Conservation (phyloP, 768 basidiomycete species). For the Pholiota microspora region DNA sequence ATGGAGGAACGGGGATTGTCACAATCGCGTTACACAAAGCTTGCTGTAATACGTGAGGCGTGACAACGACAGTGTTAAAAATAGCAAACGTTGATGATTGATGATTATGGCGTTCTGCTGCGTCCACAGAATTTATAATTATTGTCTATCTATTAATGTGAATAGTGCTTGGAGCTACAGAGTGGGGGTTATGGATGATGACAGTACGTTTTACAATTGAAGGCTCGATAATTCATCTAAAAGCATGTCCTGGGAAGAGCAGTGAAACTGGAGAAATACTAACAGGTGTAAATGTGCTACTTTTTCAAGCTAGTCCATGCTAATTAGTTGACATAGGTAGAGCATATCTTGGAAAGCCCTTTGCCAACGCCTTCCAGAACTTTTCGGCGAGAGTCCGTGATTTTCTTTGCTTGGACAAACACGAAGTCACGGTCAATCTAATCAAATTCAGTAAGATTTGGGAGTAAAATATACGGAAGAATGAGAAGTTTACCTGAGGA, state of each 20-base stretch:
- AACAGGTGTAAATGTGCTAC: neutral
- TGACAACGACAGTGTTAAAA: slow-evolving; percentile 15
- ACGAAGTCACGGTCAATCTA: slow-evolving; percentile 71
- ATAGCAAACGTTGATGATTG: too few relatives aligned
- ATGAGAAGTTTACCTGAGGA: slow-evolving; percentile 28
- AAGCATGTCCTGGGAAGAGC: neutral
- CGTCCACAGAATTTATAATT: too few relatives aligned
- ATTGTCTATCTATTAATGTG: neutral
- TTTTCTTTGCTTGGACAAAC: slow-evolving; percentile 56
- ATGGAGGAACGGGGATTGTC: slow-evolving; percentile 14
- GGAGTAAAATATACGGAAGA: neutral
- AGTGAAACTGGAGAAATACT: neutral
- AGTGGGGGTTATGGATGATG: slow-evolving; percentile 9
- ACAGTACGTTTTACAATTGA: neutral
- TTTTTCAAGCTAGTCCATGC: neutral
- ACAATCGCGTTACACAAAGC: slow-evolving; percentile 23
- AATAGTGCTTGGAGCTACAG: neutral
- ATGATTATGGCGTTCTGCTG: too few relatives aligned
- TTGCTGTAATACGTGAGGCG: slow-evolving; percentile 5
- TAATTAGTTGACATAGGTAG: slow-evolving; percentile 29
- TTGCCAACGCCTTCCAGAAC: slow-evolving; percentile 70
- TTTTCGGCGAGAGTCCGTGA: slow-evolving; percentile 69
- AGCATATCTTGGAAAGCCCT: slow-evolving; percentile 56
- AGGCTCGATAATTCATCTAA: neutral
- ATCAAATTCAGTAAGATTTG: slow-evolving; percentile 19